Conservation (phyloP, 331 rosid genomes). For the Malus hybrid region DNA sequence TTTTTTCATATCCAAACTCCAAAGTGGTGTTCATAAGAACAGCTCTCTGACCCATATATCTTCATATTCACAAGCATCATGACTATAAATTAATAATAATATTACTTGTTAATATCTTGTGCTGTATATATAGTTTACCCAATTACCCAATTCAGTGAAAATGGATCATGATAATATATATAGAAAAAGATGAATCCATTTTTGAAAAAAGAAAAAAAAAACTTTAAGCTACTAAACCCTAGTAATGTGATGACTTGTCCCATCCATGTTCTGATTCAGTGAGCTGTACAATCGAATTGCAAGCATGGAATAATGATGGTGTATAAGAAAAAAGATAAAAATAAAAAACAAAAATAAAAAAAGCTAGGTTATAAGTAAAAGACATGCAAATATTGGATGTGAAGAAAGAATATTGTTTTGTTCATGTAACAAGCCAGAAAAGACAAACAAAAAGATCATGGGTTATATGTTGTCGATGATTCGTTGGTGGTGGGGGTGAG, state of each 20-base stretch:
- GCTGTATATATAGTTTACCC: background rate
- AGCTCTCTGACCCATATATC: background rate
- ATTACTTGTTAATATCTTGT: background rate
- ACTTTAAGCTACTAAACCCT: background rate
- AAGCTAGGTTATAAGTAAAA: background rate
- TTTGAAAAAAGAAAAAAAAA: background rate
- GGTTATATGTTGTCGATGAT: conserved; percentile 6
- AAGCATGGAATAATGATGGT: background rate
- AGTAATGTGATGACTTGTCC: conserved; percentile 1
- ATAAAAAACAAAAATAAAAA: background rate
- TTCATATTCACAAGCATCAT: background rate
- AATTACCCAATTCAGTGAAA: conserved; percentile 7
- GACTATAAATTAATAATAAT: background rate
- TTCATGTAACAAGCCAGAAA: conserved; percentile 14
- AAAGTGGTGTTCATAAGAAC: conserved; percentile 3
- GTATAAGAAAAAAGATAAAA: background rate
- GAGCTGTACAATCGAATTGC: background rate
- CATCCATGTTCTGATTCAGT: background rate
- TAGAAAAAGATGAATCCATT: background rate
- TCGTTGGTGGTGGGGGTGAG: conserved; percentile 8
- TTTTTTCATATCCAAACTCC: too few species aligned
- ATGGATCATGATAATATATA: background rate
- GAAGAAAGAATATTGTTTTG: background rate
- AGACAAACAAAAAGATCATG: conserved; percentile 17
- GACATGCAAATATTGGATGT: background rate